Conservation (phyloP, 176 grass and related monocot species). For the Neostapfia colusana region DNA sequence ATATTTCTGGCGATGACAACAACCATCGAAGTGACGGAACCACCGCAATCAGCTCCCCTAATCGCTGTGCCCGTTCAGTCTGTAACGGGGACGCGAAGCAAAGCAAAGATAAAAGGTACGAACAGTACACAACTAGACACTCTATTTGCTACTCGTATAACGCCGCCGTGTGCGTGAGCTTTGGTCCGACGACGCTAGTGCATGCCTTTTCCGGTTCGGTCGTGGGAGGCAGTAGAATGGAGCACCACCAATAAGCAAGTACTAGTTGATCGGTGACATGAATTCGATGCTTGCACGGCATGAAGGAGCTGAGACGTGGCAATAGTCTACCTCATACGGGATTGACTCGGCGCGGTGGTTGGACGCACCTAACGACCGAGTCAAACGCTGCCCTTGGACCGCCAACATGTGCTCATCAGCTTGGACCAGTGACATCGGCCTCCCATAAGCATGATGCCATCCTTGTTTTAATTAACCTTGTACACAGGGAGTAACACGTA, state of each 20-base stretch:
- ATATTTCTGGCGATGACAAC: background rate
- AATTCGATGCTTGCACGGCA: slow-evolving; percentile 63
- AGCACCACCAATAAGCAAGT: background rate
- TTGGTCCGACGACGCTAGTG: slow-evolving; percentile 2
- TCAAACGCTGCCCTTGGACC: slow-evolving; percentile 46
- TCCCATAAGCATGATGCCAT: slow-evolving; percentile 48
- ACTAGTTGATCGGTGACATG: background rate
- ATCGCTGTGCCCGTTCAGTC: background rate
- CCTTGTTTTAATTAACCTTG: background rate
- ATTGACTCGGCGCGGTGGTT: slow-evolving; percentile 37
- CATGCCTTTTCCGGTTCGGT: background rate
- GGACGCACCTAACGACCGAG: slow-evolving; percentile 29
- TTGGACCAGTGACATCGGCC: slow-evolving; percentile 45
- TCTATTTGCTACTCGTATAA: background rate
- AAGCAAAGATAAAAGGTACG: background rate
- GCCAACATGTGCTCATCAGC: slow-evolving; percentile 1
- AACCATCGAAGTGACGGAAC: background rate
- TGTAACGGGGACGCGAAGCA: background rate
- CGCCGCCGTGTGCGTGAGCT: background rate
- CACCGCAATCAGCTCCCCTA: slow-evolving; percentile 43
- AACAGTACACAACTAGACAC: background rate
- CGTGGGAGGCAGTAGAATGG: background rate
- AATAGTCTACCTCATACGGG: slow-evolving; percentile 42
- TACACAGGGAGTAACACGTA: no score
- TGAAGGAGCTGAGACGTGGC: slow-evolving; percentile 31